Evolutionary conservation across 1,139 yeast species (phyloP).

Genomic region (Pichia norvegensis): DNA sequence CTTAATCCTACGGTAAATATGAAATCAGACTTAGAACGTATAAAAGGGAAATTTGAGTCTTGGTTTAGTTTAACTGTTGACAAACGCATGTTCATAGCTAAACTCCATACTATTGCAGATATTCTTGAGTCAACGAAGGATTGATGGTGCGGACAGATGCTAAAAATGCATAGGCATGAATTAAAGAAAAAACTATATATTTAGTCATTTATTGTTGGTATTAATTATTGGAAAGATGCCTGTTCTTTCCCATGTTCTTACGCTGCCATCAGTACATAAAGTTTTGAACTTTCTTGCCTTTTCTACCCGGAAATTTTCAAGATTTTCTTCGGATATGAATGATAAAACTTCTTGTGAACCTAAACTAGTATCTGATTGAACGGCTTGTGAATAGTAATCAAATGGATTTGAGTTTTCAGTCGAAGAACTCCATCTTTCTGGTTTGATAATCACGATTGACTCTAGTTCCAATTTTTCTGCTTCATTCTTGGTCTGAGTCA

Average conservation of each 20-base stretch:
- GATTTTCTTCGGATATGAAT: background rate
- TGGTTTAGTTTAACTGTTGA: slow-evolving; percentile 21
- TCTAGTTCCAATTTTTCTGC: background rate
- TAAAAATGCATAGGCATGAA: too few species aligned
- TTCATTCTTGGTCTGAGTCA: background rate
- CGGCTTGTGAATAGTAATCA: background rate
- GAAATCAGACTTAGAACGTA: slow-evolving; percentile 4
- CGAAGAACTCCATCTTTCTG: background rate
- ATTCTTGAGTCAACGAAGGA: slow-evolving; percentile 14
- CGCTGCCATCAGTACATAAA: slow-evolving; percentile 4
- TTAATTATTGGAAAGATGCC: slow-evolving; percentile 5
- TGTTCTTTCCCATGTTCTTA: slow-evolving; percentile 7
- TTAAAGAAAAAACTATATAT: too few species aligned
- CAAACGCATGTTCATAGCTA: slow-evolving; percentile 15
- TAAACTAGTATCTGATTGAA: background rate
- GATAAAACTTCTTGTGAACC: background rate
- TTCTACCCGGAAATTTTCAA: background rate
- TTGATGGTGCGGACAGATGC: too few species aligned
- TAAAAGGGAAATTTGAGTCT: slow-evolving; percentile 16
- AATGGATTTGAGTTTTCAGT: background rate
- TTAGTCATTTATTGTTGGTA: background rate
- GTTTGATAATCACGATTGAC: background rate
- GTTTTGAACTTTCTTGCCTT: slow-evolving; percentile 5
- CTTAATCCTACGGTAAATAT: slow-evolving; percentile 46
- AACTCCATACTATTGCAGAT: slow-evolving; percentile 14